These are phyloP conservation scores for Calonectria hongkongensis DNA, from an alignment of 2,329 filamentous ascomycete genomes.

Conservation along the genomic window DNA sequence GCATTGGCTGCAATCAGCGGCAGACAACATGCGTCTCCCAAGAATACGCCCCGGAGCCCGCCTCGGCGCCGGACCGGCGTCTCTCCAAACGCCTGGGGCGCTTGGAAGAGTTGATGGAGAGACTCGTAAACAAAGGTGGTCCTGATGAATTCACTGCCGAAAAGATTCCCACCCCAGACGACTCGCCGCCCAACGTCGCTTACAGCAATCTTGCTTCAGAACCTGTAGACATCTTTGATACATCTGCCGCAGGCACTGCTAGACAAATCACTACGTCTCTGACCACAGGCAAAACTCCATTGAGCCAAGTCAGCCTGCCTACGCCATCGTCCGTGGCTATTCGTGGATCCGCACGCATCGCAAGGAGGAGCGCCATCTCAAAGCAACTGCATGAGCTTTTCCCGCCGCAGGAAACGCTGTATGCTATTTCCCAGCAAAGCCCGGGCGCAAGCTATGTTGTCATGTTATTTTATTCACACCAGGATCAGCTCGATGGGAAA, in stretches of 20 bases:
- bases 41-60: constrained; percentile 62
- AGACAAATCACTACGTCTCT: constrained; percentile 44
- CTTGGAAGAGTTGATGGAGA: constrained; percentile 68
- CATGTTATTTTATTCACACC: constrained; percentile 53
- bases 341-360: constrained; percentile 23
- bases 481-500: constrained; percentile 58
- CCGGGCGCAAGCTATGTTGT: constrained; percentile 53
- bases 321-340: constrained; percentile 18
- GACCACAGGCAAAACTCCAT: constrained; percentile 17
- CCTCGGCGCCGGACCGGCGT: constrained; percentile 61
- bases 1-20: constrained; percentile 67
- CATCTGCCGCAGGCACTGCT: constrained; percentile 49
- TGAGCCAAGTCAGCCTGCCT: constrained; percentile 25
- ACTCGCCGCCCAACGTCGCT: constrained; percentile 40
- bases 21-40: constrained; percentile 66
- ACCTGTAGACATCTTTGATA: constrained; percentile 50
- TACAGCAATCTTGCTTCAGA: constrained; percentile 47
- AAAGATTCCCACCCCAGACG: constrained; percentile 44
- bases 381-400: constrained; percentile 49
- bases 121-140: constrained; percentile 62
- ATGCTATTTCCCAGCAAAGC: constrained; percentile 51
- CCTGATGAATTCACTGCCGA: not conserved
- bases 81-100: constrained; percentile 66
- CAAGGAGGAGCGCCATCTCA: constrained; percentile 44
- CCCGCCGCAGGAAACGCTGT: constrained; percentile 47